Evolutionary conservation across 129 eudicot genomes (phyloP).

Genomic region (Ambrosia artemisiifolia): DNA sequence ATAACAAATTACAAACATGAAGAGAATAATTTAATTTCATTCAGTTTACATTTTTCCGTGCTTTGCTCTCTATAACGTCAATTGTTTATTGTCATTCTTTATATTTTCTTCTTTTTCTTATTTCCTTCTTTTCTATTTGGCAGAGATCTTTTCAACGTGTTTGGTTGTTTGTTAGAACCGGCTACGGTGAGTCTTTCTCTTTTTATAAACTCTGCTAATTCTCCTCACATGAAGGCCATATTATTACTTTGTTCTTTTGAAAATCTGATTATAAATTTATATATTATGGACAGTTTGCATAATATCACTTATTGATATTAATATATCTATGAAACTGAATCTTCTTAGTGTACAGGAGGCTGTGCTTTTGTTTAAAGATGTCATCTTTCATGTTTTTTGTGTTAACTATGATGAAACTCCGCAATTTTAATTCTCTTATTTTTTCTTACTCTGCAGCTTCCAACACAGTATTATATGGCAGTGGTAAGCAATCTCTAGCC

Average conservation of each 20-base stretch:
- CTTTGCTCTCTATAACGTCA: too few relatives aligned
- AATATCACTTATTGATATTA: background rate
- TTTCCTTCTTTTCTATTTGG: slow-evolving; percentile 14
- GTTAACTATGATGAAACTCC: background rate
- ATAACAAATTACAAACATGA: too few relatives aligned
- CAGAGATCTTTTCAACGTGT: slow-evolving; percentile 71
- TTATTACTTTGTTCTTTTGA: slow-evolving; percentile 1
- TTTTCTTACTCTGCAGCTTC: slow-evolving; percentile 55
- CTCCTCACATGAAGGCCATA: slow-evolving; percentile 3
- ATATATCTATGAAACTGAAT: background rate
- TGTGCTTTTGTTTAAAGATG: background rate
- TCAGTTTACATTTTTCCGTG: too few relatives aligned
- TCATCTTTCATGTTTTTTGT: background rate
- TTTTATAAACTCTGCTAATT: background rate
- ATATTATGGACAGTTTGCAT: background rate
- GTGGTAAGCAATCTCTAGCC: slow-evolving; percentile 41
- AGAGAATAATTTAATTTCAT: too few relatives aligned
- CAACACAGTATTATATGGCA: slow-evolving; percentile 72
- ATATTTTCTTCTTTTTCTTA: background rate
- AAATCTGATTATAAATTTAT: background rate
- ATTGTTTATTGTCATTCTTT: background rate
- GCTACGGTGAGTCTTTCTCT: slow-evolving; percentile 59
- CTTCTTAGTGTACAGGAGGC: background rate
- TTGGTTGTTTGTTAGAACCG: slow-evolving; percentile 87
- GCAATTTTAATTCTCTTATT: slow-evolving; percentile 19